phyloP scores from a whole-genome alignment of 2,329 filamentous ascomycete species.

The Biscogniauxia sp. region DNA sequence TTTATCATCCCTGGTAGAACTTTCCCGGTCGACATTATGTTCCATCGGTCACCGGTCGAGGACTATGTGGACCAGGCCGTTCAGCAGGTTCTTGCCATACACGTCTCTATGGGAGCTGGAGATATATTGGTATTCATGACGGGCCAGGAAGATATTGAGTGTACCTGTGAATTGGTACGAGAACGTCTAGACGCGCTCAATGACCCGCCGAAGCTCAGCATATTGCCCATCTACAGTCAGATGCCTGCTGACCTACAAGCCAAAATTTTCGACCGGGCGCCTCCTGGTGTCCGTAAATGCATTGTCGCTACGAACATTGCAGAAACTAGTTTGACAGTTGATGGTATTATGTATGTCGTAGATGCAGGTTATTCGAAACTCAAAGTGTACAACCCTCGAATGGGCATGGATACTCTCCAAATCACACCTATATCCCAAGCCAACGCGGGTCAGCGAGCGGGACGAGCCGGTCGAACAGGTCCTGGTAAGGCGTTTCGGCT shows the following conservation, averaged over 20 bases:
- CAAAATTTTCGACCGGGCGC: conserved; percentile 92
- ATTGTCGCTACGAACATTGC: conserved; percentile 99
- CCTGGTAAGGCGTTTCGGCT: conserved; percentile 94
- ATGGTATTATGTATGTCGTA: conserved; percentile 99
- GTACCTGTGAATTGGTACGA: conserved; percentile 88
- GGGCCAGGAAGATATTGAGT: conserved; percentile 96
- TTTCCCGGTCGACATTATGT: conserved; percentile 96
- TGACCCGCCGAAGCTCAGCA: conserved; percentile 90
- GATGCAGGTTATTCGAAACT: conserved; percentile 95
- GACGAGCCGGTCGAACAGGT: conserved; percentile 88
- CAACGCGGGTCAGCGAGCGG: conserved; percentile 89
- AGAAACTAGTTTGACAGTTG: conserved; percentile 95
- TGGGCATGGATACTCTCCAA: conserved; percentile 98
- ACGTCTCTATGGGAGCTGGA: conserved; percentile 88
- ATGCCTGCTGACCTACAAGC: conserved; percentile 98
- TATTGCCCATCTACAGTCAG: conserved; percentile 97
- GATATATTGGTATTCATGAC: conserved; percentile 99
- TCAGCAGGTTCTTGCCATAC: conserved; percentile 91
- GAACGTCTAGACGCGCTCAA: conserved; percentile 86
- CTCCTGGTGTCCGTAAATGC: conserved; percentile 89
- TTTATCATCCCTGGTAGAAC: conserved; percentile 95
- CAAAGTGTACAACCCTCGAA: conserved; percentile 97
- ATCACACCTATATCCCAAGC: conserved; percentile 97
- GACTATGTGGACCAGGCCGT: conserved; percentile 98
- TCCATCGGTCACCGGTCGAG: conserved; percentile 89